Conservation (phyloP, 2,329 filamentous ascomycete species). For the Colletotrichum sublineola region DNA sequence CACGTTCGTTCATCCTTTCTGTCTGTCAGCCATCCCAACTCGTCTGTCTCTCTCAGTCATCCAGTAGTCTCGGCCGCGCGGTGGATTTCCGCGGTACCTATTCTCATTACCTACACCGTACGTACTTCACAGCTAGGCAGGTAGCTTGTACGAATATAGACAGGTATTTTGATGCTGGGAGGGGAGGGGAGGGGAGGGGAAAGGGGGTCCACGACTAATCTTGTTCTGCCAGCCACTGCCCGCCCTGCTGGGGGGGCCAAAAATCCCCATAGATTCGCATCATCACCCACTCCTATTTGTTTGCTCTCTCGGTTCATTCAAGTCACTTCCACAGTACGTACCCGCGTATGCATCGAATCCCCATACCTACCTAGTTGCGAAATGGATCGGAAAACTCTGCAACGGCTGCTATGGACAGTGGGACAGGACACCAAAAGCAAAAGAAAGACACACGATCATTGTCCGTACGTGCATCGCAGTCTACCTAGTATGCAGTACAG, state of each 20-base stretch:
- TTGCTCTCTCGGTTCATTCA: neutral
- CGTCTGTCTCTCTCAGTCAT: neutral
- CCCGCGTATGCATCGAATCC: constrained; percentile 5
- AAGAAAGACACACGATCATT: neutral
- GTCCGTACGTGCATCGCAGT: neutral
- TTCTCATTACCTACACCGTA: too few relatives aligned
- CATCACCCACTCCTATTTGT: constrained; percentile 19
- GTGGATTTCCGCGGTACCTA: neutral
- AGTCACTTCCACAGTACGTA: constrained; percentile 4
- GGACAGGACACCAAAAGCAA: neutral
- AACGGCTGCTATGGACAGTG: constrained; percentile 27
- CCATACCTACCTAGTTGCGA: constrained; percentile 15
- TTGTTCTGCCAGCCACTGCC: constrained; percentile 36
- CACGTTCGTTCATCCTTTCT: neutral
- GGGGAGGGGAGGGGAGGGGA: too few relatives aligned
- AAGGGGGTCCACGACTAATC: constrained; percentile 31
- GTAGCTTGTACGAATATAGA: neutral
- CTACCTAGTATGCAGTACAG: neutral
- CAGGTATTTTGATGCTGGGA: neutral
- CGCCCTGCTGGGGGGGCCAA: constrained; percentile 18
- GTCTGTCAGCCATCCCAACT: neutral
- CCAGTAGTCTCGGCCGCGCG: neutral
- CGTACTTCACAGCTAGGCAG: too few relatives aligned
- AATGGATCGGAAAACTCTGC: constrained; percentile 40
- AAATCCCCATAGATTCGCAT: constrained; percentile 22